Evolutionary conservation across 2,329 filamentous ascomycete species (phyloP), one percentile per base, ranked within the genome.

Genomic region (Penicillium concentricum): DNA sequence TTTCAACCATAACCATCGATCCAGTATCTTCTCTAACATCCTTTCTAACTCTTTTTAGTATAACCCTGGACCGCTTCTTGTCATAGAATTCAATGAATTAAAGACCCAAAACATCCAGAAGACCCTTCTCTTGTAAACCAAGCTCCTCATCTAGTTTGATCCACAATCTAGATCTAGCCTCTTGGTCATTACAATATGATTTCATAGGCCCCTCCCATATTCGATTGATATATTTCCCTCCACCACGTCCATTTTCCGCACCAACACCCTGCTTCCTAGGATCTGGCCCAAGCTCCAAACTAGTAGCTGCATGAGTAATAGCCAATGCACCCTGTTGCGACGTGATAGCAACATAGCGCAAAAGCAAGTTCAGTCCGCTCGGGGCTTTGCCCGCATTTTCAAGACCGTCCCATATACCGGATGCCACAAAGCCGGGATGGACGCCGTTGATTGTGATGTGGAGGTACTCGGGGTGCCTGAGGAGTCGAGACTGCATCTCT

Each of bases 391-490:
- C 18, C 4, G 24, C 30, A 10, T 30, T 15, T 24, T 42, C 16
- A 34, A 35, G 22, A 20, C 35, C 8, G 3, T 41, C 26, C 61
- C 61, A 63, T n/a, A 63, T 61, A 2, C 52, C 54, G n/a, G 59
- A 60, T 18, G 41, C 52, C 22, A 60, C 61, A 35, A 58, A 63
- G 5, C 59, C 61, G 16, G 59, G 59, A 32, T 63, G 52, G 12
- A 63, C 32, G 9, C 57, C 61, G 26, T 61, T 61, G 42, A 63
- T 46, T 12, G 51, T 61, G 54, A 63, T 56, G 24, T 63, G 57
- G 12, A 38, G 30, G 47, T 61, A 63, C 6, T 60, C 52, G 2
- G 54, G 51, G n/a, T 56, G 47, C n/a, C 44, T 54, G 18, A 60
- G 49, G n/a, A 59, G 47, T 30, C 59, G 49, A 5, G 37, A 30